These are phyloP conservation scores for Populus simonii DNA, from an alignment of 345 rosid genomes.

Conservation along the genomic window DNA sequence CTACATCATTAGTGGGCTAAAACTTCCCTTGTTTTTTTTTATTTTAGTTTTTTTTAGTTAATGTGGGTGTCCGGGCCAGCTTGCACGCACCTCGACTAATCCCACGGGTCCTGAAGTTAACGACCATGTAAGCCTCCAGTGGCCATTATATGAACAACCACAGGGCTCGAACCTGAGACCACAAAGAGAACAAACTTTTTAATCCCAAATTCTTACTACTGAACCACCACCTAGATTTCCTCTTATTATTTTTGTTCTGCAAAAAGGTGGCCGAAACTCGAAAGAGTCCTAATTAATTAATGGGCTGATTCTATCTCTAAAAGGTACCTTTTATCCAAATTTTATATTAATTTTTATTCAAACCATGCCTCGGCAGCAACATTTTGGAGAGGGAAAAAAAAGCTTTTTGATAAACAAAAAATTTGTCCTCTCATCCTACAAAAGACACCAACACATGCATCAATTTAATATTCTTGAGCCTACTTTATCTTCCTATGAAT, in stretches of 20 bases:
- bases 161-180: too few relatives aligned
- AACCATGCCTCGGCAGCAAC: constrained; percentile 32
- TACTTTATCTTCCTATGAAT: constrained; percentile 46
- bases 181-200: too few relatives aligned
- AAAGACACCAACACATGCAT: constrained; percentile 15
- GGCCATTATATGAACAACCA: too few relatives aligned
- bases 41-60: too few relatives aligned
- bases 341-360: not conserved
- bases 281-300: not conserved
- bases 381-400: not conserved
- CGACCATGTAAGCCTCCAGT: too few relatives aligned
- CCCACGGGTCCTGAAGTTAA: too few relatives aligned
- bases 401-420: constrained; percentile 21
- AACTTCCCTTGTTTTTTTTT: too few relatives aligned
- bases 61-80: too few relatives aligned
- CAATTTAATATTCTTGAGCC: constrained; percentile 9
- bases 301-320: not conserved
- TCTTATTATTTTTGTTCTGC: too few relatives aligned
- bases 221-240: too few relatives aligned
- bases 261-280: not conserved
- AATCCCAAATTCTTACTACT: too few relatives aligned
- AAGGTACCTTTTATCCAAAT: not conserved
- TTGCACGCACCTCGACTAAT: too few relatives aligned
- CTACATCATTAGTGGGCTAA: not conserved
- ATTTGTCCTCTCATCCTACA: constrained; percentile 28